Conservation (phyloP, 2,329 filamentous ascomycete species). For the Talaromyces sp. region DNA sequence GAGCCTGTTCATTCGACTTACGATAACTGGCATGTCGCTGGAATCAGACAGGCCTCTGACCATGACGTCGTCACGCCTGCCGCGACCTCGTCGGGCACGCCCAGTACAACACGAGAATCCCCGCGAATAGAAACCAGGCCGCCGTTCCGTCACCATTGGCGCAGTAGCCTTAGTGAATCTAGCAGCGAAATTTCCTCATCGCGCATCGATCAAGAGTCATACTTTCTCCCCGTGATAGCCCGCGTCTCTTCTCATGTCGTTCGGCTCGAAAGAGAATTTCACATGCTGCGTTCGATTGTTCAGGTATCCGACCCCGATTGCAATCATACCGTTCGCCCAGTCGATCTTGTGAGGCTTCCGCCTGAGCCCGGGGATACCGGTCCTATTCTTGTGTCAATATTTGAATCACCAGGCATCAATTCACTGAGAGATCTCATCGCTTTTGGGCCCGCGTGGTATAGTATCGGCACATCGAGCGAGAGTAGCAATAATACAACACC, state of each 20-base stretch:
- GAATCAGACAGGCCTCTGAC: conserved; percentile 55
- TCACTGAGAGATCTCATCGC: conserved; percentile 68
- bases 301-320: conserved; percentile 68
- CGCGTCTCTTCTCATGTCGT: conserved; percentile 78
- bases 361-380: conserved; percentile 66
- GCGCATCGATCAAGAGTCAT: conserved; percentile 37
- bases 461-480: conserved; percentile 49
- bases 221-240: conserved; percentile 67
- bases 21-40: conserved; percentile 80
- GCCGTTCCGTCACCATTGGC: conserved; percentile 44
- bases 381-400: conserved; percentile 74
- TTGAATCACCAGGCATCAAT: conserved; percentile 73
- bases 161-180: conserved; percentile 52
- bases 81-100: conserved; percentile 44
- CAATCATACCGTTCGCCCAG: conserved; percentile 72
- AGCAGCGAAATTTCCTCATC: conserved; percentile 44
- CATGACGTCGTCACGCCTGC: conserved; percentile 48
- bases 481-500: conserved; percentile 49
- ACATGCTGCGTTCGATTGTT: conserved; percentile 72
- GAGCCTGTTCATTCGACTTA: conserved; percentile 61
- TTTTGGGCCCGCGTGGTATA: conserved; percentile 73
- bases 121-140: conserved; percentile 42
- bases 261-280: conserved; percentile 81
- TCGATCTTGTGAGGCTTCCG: conserved; percentile 73
- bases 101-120: conserved; percentile 43